Percentiles rank a stretch among this genome's conserved stretches.
These are phyloP conservation scores for Colletotrichum camelliae DNA, from an alignment of 2,329 filamentous ascomycete species.

Conservation along the genomic window DNA sequence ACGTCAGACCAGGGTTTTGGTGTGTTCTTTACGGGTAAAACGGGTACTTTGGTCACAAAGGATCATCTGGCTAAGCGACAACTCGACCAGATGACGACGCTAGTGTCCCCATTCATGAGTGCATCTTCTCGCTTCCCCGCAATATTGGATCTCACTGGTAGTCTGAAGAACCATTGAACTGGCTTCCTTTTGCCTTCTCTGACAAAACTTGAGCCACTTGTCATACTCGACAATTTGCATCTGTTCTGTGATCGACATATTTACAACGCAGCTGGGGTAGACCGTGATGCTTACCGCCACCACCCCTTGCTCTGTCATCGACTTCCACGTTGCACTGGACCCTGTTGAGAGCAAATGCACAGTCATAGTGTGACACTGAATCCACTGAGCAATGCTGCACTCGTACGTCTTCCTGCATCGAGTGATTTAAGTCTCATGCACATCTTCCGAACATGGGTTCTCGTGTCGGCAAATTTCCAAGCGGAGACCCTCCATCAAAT, in stretches of 20 bases:
- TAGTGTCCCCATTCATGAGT: not conserved
- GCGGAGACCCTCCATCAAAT: slow-evolving; percentile 24
- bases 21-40: not conserved
- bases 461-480: slow-evolving; percentile 22
- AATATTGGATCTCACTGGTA: not conserved
- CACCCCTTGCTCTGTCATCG: not conserved
- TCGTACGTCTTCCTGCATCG: not conserved
- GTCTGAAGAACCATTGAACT: not conserved
- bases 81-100: not conserved
- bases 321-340: not conserved
- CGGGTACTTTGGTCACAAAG: not conserved
- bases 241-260: not conserved
- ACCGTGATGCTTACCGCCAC: not conserved
- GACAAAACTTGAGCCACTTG: not conserved
- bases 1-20: not conserved
- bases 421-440: not conserved
- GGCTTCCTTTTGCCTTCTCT: not conserved
- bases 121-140: not conserved
- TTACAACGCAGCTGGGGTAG: not conserved
- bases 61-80: not conserved
- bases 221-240: not conserved
- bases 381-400: not conserved
- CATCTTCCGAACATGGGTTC: not conserved
- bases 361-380: not conserved
- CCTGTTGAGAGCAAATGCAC: not conserved